phyloP scores from a whole-genome alignment of 495 filamentous ascomycete species.

The Trichoderma erinaceum region DNA sequence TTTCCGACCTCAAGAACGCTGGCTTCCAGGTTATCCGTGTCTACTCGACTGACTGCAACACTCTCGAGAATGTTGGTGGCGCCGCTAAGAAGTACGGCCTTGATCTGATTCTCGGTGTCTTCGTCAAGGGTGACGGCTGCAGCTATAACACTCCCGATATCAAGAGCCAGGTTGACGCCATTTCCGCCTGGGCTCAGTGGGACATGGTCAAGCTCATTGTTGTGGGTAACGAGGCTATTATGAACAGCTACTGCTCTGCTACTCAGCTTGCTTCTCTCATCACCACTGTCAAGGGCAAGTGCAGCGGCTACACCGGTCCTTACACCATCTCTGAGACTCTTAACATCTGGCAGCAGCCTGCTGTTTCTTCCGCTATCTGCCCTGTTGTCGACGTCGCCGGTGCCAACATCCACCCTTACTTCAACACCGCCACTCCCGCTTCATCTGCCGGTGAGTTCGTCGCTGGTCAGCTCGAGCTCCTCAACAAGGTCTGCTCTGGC shows the following conservation, averaged over 20 bases:
- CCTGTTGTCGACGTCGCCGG: slow-evolving; percentile 66
- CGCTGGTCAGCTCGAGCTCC: slow-evolving; percentile 54
- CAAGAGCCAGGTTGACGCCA: slow-evolving; percentile 61
- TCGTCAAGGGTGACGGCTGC: slow-evolving; percentile 61
- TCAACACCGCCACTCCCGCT: slow-evolving; percentile 63
- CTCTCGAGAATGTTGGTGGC: slow-evolving; percentile 64
- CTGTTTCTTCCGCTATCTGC: slow-evolving; percentile 57
- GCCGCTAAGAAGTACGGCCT: slow-evolving; percentile 57
- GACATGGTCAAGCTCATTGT: slow-evolving; percentile 69
- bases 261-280: slow-evolving; percentile 64
- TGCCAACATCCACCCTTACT: slow-evolving; percentile 89
- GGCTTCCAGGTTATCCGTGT: slow-evolving; percentile 80
- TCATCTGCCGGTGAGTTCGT: slow-evolving; percentile 68
- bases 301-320: slow-evolving; percentile 67
- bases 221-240: slow-evolving; percentile 85
- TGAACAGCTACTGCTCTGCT: slow-evolving; percentile 58
- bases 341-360: slow-evolving; percentile 54
- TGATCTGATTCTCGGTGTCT: slow-evolving; percentile 79
- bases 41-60: slow-evolving; percentile 87
- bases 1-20: slow-evolving; percentile 59
- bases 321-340: slow-evolving; percentile 85
- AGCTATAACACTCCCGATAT: slow-evolving; percentile 43
- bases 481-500: slow-evolving; percentile 58
- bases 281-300: slow-evolving; percentile 47
- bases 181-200: slow-evolving; percentile 71